Evolutionary conservation across 257 asterid species (phyloP).

Genomic region (Solanum chiquidenum): DNA sequence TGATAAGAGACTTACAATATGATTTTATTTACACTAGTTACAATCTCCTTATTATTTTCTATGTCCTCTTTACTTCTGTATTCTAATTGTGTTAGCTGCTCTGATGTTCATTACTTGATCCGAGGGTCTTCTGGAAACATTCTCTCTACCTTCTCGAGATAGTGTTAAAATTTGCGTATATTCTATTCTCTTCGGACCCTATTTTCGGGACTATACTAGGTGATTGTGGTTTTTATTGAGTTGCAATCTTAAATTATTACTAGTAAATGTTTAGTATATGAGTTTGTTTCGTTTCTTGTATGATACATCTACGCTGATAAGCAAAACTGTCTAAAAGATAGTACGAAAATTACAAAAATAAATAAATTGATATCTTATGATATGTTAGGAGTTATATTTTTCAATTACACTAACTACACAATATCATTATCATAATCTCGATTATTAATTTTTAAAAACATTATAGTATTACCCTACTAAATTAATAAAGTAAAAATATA

Average conservation of each 20-base stretch:
- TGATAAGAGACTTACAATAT: not conserved
- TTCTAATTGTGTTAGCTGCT: not conserved
- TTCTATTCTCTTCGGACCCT: fast-evolving
- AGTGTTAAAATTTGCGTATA: not conserved
- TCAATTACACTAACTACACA: not conserved
- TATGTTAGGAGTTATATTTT: not conserved
- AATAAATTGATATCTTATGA: not conserved
- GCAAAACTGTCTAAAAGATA: not conserved
- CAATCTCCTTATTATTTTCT: not conserved
- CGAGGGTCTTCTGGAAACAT: not conserved
- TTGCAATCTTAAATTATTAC: not conserved
- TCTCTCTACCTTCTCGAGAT: not conserved
- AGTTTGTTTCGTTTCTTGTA: not conserved
- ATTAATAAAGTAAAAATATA: not conserved
- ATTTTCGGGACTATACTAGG: not conserved
- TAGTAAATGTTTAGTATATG: not conserved
- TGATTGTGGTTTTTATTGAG: not conserved
- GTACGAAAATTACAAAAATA: not conserved
- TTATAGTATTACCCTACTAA: not conserved
- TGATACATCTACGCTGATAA: not conserved
- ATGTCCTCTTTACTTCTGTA: not conserved
- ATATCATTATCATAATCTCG: not conserved
- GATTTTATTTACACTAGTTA: not conserved
- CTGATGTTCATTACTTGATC: not conserved
- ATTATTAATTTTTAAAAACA: too few species aligned